Evolutionary conservation across 2,329 filamentous ascomycete genomes (phyloP), one percentile per base, ranked within the genome.

Genomic region (Helminthosporium solani): DNA sequence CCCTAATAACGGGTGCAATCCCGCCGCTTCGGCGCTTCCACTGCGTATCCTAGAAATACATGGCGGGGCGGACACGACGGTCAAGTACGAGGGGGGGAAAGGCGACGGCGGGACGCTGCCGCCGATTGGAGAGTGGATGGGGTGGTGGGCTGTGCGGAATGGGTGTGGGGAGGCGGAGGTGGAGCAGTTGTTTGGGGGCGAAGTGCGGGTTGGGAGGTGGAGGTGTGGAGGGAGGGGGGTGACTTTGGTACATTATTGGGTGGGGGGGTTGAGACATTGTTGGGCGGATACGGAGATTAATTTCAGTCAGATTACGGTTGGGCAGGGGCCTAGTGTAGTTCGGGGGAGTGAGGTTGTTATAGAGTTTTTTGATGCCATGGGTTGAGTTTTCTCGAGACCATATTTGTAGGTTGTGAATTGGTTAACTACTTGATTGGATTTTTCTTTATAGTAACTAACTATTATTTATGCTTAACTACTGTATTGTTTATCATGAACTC

Each of bases 1-100:
- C 15, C 68, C 73, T 2, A 47, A 56, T 14, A 58, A 67, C 12
- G 65, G 75, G n/a, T 78, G 74, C 61, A 58, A 50, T 2, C 67
- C 73, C 62, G 58, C 50, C 2, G 66, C 73, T 62, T 18, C 68
- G 64, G 36, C 52, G 42, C 20, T 38, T 0, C 69, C 70, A 1
- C 46, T 78, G 3, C 76, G 77, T 1, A 66, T 81, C 8, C 58
- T 80, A 7, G 74, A 77, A 33, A 74, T 79, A 42, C 78, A 81
- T 55, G 78, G 78, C n/a, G 71, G 69, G 2, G 66, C 53, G 2
- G 78, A 81, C 56, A 64, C 51, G 2, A 76, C 70, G 0, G 78
- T 80, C 27, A 52, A 61, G 0, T 80, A 78, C 47, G 46, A 57
- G 2, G 77, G 77, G 1, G 73, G 70, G 2, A 66, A 66, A 15